Evolutionary conservation across 805 yeast genomes (phyloP).

Genomic region (Saturnispora dispora): DNA sequence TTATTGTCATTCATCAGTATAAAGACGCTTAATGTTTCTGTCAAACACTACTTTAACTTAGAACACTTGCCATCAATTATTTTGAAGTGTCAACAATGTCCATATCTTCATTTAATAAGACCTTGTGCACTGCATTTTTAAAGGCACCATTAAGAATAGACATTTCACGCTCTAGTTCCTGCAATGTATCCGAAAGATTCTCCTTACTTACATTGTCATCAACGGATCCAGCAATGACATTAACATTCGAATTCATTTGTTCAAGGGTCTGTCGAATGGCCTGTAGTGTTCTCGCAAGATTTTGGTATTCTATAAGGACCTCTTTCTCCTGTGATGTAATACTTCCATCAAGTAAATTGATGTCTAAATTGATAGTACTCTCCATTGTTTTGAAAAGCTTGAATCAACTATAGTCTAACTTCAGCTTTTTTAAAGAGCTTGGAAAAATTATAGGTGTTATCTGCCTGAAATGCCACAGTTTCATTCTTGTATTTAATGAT

Average conservation of each 20-base stretch:
- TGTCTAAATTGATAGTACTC: not conserved
- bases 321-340: not conserved
- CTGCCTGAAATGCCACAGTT: not conserved
- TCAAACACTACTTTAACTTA: too few species aligned
- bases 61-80: not conserved
- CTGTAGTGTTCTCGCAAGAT: not conserved
- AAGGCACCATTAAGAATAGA: conserved; percentile 3
- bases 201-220: not conserved
- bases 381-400: not conserved
- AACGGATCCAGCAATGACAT: conserved; percentile 2
- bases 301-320: conserved; percentile 2
- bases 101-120: conserved; percentile 3
- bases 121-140: conserved; percentile 7
- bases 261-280: not conserved
- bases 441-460: not conserved
- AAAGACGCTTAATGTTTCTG: too few species aligned
- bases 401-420: not conserved
- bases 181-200: not conserved
- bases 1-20: too few species aligned
- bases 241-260: conserved; percentile 1
- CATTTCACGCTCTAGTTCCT: not conserved
- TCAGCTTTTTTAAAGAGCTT: not conserved
- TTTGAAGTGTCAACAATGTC: not conserved
- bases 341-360: not conserved
- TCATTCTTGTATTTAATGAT: not conserved